A percentile compares a stretch with the other conserved stretches of the same genome.
phyloP scores from a whole-genome alignment of 805 yeast species.

The Candida tibetensis region DNA sequence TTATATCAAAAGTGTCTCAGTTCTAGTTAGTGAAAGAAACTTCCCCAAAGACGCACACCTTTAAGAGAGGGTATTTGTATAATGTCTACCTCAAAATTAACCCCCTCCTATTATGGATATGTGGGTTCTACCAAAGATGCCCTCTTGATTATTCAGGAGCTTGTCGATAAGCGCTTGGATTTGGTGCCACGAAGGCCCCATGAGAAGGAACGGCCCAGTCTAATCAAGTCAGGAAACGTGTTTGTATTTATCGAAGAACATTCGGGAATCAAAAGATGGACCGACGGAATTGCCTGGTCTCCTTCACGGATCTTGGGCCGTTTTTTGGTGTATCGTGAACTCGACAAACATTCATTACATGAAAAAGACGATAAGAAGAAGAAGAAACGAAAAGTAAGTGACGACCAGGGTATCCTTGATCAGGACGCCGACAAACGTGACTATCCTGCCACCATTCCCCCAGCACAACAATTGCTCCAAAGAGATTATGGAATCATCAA shows the following conservation, averaged over 20 bases:
- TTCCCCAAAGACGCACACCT: too few relatives aligned
- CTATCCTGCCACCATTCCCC: conserved; percentile 3
- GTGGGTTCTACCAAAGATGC: conserved; percentile 85
- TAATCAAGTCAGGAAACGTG: conserved; percentile 74
- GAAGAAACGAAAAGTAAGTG: conserved; percentile 24
- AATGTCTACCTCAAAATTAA: conserved; percentile 15
- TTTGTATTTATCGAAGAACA: conserved; percentile 82
- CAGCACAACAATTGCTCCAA: conserved; percentile 4
- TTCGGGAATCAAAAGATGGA: conserved; percentile 89
- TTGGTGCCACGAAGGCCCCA: conserved; percentile 77
- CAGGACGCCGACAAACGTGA: neutral
- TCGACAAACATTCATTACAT: conserved; percentile 37
- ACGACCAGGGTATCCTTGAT: conserved; percentile 12
- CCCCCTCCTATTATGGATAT: conserved; percentile 70
- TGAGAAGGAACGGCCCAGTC: conserved; percentile 64
- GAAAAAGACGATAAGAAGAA: conserved; percentile 46
- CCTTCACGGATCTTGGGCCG: conserved; percentile 87
- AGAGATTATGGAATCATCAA: conserved; percentile 1
- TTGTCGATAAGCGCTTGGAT: conserved; percentile 55
- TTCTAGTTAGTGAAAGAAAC: too few relatives aligned
- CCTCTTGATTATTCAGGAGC: conserved; percentile 75
- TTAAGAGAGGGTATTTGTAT: too few relatives aligned
- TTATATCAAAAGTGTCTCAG: too few relatives aligned
- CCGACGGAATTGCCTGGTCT: conserved; percentile 94
- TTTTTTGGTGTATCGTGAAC: conserved; percentile 77